Evolutionary conservation across 1,284 basidiomycete species (phyloP).

Genomic region (Cystobasidium sp.): DNA sequence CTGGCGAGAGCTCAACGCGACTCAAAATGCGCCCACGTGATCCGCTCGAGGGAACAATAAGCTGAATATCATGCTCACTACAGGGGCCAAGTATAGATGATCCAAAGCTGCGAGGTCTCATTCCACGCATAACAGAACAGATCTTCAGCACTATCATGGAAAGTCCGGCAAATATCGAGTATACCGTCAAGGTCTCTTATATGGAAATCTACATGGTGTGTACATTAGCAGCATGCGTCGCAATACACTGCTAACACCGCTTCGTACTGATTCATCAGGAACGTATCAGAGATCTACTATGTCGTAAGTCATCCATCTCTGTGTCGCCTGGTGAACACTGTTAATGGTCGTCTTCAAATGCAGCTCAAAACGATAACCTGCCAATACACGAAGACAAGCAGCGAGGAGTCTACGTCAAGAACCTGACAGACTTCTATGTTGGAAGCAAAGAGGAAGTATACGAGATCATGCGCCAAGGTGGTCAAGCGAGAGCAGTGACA

Average conservation of each 20-base stretch:
- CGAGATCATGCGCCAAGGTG: conserved; percentile 97
- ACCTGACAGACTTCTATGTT: conserved; percentile 96
- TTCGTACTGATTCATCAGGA: conserved; percentile 60
- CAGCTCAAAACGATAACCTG: conserved; percentile 97
- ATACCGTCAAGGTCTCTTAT: conserved; percentile 98
- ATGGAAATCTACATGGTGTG: conserved; percentile 93
- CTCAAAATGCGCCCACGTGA: conserved; percentile 13
- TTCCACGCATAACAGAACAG: conserved; percentile 97
- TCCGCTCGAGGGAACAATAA: neutral
- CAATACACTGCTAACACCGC: neutral
- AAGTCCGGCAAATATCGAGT: conserved; percentile 93
- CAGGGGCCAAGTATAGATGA: conserved; percentile 97
- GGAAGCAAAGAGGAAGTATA: conserved; percentile 95
- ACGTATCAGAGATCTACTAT: conserved; percentile 90
- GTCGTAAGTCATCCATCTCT: conserved; percentile 70
- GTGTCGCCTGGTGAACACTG: conserved; percentile 27
- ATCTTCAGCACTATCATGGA: conserved; percentile 97
- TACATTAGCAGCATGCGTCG: neutral
- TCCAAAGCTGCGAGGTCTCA: conserved; percentile 88
- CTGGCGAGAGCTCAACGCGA: neutral
- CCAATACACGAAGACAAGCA: conserved; percentile 99
- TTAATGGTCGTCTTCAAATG: neutral
- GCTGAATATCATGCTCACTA: neutral
- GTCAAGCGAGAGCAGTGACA: conserved; percentile 85
- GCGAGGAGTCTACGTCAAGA: conserved; percentile 97